These are phyloP conservation scores for Rhodosporidiobolus sp. DNA, from an alignment of 768 basidiomycete species.

Conservation along the genomic window DNA sequence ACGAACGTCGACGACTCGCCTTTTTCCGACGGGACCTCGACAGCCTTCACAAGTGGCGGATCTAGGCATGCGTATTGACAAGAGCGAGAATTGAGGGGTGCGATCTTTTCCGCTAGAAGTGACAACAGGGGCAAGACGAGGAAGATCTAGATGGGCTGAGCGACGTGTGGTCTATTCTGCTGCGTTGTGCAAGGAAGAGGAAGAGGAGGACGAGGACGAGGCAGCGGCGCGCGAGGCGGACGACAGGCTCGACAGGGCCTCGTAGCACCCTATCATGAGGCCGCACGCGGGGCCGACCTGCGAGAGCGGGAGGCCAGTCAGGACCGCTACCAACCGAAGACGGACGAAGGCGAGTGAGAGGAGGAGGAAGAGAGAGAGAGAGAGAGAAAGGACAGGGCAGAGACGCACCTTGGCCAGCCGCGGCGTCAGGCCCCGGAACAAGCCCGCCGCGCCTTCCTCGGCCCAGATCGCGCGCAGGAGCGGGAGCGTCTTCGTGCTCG, in stretches of 20 bases:
- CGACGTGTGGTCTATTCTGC: not conserved
- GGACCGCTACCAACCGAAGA: no score
- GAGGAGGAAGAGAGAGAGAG: constrained; percentile 50
- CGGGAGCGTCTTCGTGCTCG: constrained; percentile 58
- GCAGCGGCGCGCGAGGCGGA: not conserved
- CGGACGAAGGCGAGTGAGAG: not conserved
- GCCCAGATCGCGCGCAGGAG: constrained; percentile 67
- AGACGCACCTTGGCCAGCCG: constrained; percentile 81
- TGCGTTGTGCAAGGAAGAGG: no score
- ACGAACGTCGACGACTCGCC: no score
- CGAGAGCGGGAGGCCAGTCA: not conserved
- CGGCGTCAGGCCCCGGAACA: constrained; percentile 81
- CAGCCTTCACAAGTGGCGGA: no score
- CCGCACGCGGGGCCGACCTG: constrained; percentile 75
- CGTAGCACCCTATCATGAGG: constrained; percentile 95
- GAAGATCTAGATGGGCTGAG: no score
- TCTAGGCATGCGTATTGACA: no score
- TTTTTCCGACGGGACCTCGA: no score
- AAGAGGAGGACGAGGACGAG: no score
- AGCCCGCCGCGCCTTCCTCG: constrained; percentile 71
- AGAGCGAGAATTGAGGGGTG: no score
- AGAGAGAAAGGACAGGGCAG: constrained; percentile 43
- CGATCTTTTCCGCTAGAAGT: no score
- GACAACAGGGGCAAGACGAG: no score
- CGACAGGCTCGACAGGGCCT: constrained; percentile 49